A percentile compares a stretch with the other conserved stretches of the same genome.
phyloP scores from a whole-genome alignment of 2,329 filamentous ascomycete species.

The Meredithiella fracta region DNA sequence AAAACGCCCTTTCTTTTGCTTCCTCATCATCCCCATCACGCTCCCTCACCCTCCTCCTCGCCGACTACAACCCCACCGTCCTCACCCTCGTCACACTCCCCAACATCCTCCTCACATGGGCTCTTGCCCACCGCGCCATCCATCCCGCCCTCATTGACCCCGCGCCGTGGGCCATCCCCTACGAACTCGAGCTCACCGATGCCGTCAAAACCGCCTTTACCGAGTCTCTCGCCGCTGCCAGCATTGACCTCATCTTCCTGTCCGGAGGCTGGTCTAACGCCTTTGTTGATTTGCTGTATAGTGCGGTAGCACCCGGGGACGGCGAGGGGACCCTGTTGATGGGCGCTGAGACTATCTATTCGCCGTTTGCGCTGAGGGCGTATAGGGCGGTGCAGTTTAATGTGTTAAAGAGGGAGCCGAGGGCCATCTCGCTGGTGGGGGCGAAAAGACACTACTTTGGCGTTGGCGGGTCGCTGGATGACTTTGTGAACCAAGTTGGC shows the following conservation, averaged over 20 bases:
- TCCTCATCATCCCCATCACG: neutral
- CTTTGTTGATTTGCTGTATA: conserved; percentile 44
- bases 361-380: conserved; percentile 48
- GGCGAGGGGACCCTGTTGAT: conserved; percentile 33
- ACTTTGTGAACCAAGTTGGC: conserved; percentile 43
- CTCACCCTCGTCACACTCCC: conserved; percentile 64
- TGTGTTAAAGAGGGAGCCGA: conserved; percentile 30
- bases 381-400: conserved; percentile 52
- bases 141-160: conserved; percentile 26
- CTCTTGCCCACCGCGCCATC: conserved; percentile 31
- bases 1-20: conserved; percentile 29
- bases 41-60: conserved; percentile 45
- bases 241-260: conserved; percentile 46
- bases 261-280: conserved; percentile 58
- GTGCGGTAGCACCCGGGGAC: conserved; percentile 6
- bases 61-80: conserved; percentile 68
- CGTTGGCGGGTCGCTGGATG: conserved; percentile 65
- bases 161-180: conserved; percentile 29
- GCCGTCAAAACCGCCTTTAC: conserved; percentile 43
- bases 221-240: conserved; percentile 29
- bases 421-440: conserved; percentile 48
- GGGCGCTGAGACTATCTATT: conserved; percentile 73
- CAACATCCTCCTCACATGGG: conserved; percentile 59
- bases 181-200: conserved; percentile 48
- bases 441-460: conserved; percentile 75